Base-by-base conservation (phyloP, 202 grass and related monocot genomes). In the Sporobolus alterniflorus region DNA sequence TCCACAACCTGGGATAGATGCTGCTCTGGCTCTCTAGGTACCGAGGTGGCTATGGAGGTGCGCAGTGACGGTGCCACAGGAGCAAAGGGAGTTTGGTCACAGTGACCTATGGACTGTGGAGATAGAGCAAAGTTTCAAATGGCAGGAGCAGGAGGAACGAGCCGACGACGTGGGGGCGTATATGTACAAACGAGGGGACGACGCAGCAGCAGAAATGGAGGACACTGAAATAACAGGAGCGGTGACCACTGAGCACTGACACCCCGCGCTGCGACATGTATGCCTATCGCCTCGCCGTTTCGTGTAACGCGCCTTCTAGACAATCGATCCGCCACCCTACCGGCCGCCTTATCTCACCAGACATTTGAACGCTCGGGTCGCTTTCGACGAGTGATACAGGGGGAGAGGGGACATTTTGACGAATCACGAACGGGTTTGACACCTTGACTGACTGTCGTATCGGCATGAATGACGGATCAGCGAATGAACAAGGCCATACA, bases 361-460 rank as follows among this genome's bases (percentile, higher is more conserved):
- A 60, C 24, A 36, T 24, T 40, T 25, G 30, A 57, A 36, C 11
- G 46, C 1, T 24, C 12, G 13, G 32, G 64, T 24, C 15, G 30
- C 31, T 78, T 70, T 80, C 60, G 32, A 25, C 36, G 59, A 57
- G 59, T 28, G 41, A n/a, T n/a, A n/a, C n/a, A 33, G 68, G 42
- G 10, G 50, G 52, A 26, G 18, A 39, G 3, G 16, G 32, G 7
- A n/a, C 6, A 74, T 24, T 24, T 39, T 18, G 87, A 84, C 79
- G 86, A 76, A 29, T 15, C 71, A 87, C 88, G 65, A 48, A 55
- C 34, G 33, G 67, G 54, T 55, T 82, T 73, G 69, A 77, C 74
- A 28, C 69, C 65, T 82, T 73, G 83, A 86, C 88, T 81, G 61
- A 41, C 78, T 76, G 77, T 73, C 64, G 44, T 77, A 52, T n/a